Base-by-base conservation (phyloP, 331 rosid species). In the Arachis monticola region DNA sequence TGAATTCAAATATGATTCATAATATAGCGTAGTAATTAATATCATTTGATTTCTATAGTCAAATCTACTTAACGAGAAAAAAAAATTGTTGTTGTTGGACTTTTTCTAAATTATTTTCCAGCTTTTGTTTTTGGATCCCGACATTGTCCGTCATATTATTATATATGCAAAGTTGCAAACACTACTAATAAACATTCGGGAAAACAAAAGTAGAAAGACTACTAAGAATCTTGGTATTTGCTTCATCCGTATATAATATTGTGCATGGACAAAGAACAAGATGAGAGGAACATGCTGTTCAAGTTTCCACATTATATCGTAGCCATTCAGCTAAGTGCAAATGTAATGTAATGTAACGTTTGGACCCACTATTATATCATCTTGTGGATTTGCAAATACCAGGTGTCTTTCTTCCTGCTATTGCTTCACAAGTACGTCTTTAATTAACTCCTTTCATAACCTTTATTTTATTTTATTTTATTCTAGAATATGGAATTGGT, bases 351-450 rank as follows among this genome's bases (percentile, higher is more conserved):
- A 38, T 38, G 41, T 38, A 38, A 38, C 41, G 17, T 5, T 8
- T 70, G 64, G 52, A 55, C 64, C 74, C 53, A 1, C 47, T 51
- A 41, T 13, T 5, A 4, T 11, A 12, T 52, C 57, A 38, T 38
- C 7, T 52, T 12, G 13, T 4, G 57, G 27, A 52, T 52, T 1
- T 1, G 6, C 22, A 5, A 2, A 17, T 52, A 4, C 8, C 62
- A 52, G 40, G 41, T 69, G 74, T 50, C 22, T 11, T 17, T 70
- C 41, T 56, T 70, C 40, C 55, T 17, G 41, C 30, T 11, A 38
- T 56, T 70, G 41, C 12, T 70, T 41, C 55, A 14, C 41, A 41
- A 7, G 2, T 41, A 41, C 13, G 55, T 41, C 42, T 13, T 48
- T 7, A 10, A 2, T 8, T 51, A 51, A 8, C 2, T 70, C 65